These are phyloP conservation scores for Xylariaceae sp. DNA, from an alignment of 2,329 filamentous ascomycete genomes.

Conservation along the genomic window DNA sequence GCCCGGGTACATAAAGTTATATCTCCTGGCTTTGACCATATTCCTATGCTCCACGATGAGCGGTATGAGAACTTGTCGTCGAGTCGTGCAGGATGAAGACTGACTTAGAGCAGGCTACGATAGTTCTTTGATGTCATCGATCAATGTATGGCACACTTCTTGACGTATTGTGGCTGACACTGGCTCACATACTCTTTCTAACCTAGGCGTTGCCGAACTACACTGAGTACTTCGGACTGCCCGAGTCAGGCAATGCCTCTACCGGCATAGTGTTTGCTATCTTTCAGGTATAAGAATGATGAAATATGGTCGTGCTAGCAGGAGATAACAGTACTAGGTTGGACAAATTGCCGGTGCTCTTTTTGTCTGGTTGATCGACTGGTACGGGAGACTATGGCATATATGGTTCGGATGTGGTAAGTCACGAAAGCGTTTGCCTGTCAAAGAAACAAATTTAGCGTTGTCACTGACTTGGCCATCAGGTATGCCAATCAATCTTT, in stretches of 20 bases:
- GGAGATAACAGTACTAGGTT: conserved; percentile 26
- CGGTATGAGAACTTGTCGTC: conserved; percentile 21
- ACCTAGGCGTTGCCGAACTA: conserved; percentile 37
- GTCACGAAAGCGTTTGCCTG: too few relatives aligned
- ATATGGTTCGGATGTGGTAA: conserved; percentile 40
- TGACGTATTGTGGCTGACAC: not conserved
- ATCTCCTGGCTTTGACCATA: conserved; percentile 26
- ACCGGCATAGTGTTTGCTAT: conserved; percentile 46
- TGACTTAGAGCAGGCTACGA: conserved; percentile 35
- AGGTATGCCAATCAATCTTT: too few relatives aligned
- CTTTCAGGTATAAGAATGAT: conserved; percentile 29
- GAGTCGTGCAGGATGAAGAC: too few relatives aligned
- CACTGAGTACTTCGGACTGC: conserved; percentile 38
- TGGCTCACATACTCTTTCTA: not conserved
- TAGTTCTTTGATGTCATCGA: conserved; percentile 41
- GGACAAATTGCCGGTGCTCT: conserved; percentile 43
- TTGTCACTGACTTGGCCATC: too few relatives aligned
- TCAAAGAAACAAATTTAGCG: too few relatives aligned
- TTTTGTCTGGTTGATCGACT: conserved; percentile 44
- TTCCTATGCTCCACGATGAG: conserved; percentile 42
- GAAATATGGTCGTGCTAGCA: not conserved
- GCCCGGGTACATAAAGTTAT: conserved; percentile 31
- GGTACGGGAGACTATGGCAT: conserved; percentile 41
- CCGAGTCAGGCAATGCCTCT: conserved; percentile 35
- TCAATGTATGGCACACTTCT: conserved; percentile 34